Percentiles rank a stretch among this genome's conserved stretches.
These are phyloP conservation scores for Glaciozyma antarctica DNA, from an alignment of 768 basidiomycete genomes.

Conservation along the genomic window DNA sequence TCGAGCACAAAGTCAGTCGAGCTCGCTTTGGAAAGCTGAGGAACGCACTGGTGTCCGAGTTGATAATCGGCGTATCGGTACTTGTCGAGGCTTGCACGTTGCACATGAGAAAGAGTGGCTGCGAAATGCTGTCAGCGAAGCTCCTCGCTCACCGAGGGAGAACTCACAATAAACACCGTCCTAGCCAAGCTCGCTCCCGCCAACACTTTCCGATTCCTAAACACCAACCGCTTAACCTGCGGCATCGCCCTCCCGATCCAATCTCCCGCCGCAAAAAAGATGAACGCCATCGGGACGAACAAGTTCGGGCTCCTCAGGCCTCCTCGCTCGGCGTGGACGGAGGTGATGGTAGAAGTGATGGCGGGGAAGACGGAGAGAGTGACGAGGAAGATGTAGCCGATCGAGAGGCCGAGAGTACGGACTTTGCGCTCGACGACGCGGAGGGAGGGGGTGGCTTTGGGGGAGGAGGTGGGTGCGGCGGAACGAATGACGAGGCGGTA, in stretches of 20 bases:
- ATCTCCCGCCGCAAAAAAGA: constrained; percentile 33
- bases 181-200: constrained; percentile 17
- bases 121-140: background rate
- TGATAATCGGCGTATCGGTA: constrained; percentile 9
- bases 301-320: constrained; percentile 10
- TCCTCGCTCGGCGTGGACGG: constrained; percentile 11
- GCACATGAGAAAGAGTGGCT: constrained; percentile 36
- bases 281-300: constrained; percentile 35
- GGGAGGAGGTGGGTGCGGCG: background rate
- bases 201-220: constrained; percentile 21
- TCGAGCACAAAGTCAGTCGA: background rate
- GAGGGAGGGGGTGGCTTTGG: background rate
- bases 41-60: constrained; percentile 30
- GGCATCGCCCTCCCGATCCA: constrained; percentile 34
- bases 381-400: constrained; percentile 38
- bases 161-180: constrained; percentile 33
- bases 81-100: constrained; percentile 27
- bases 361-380: constrained; percentile 37
- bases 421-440: constrained; percentile 33
- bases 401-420: constrained; percentile 38
- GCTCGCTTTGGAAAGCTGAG: background rate
- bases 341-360: constrained; percentile 34
- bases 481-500: constrained; percentile 30
- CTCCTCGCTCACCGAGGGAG: background rate
- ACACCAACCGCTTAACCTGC: constrained; percentile 18